Base-by-base conservation (phyloP, 805 yeast genomes). In the Metahyphopichia silvanorum region DNA sequence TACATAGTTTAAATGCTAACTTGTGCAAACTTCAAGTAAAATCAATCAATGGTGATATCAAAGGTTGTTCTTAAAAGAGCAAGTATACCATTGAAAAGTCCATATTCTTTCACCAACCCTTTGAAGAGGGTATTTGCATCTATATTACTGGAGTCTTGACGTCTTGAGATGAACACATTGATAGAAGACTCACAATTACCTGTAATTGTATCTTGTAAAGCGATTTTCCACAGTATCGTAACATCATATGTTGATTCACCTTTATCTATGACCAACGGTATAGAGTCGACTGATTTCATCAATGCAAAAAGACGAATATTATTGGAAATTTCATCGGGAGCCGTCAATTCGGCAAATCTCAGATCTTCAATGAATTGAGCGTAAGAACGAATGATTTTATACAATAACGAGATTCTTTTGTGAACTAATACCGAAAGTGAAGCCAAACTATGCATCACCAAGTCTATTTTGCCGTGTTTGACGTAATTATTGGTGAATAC, bases 391-490 rank as follows among this genome's bases (percentile, higher is more conserved):
- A 60, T 36, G 8, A 63, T 32, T 21, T 47, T 44, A 27, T 43
- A 35, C 25, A 60, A 25, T 3, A 42, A 33, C 3, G 49, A 38
- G 1, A 55, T 44, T 21, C 66, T 39, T 17, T 37, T 29, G 30
- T 50, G 49, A 13, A 55, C 40, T 12, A 49, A 29, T 4, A 32
- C 39, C 2, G 69, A 47, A n/a, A 66, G 41, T 4, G 63, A 49
- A 30, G 60, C 55, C 28, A 61, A 47, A 6, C 62, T 51, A 38
- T 47, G 57, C 44, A 65, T 43, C 1, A 63, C 32, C 31, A 53
- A 42, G 34, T 55, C 55, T 20, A 65, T 38, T 31, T 60, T 57
- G 13, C 33, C 25, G 18, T 44, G 38, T 5, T 53, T 58, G 10
- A 57, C 24, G 36, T 58, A 63, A 33, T 54, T 47, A 5, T 32